Base-by-base conservation (phyloP, 345 rosid species). In the Nephelium lappaceum region DNA sequence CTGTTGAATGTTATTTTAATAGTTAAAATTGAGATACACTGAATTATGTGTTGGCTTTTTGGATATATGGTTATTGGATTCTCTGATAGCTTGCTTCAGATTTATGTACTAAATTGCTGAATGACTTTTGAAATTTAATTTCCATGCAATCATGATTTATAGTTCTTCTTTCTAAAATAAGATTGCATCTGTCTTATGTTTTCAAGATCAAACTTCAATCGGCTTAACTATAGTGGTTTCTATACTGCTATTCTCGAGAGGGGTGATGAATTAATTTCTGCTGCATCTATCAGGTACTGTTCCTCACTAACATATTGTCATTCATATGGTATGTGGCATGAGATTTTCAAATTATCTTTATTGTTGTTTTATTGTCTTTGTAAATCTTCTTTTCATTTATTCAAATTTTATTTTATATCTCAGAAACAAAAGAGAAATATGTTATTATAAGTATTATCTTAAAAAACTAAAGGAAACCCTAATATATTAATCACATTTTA, bases 241-340 rank as follows among this genome's bases (percentile, higher is more conserved):
- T 93, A 91, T 76, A 87, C 96, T 72, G 92, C 86, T 81, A 82
- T 93, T 72, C 81, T 94, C 79, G 98, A 94, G 84, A 93, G 92
- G 81, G 98, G 96, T n/a, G 97, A 94, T 49, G 97, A 94, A 81
- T 89, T 93, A 78, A 90, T 93, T 69, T 91, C 92, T 43, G 89
- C 91, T 39, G 95, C 98, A 74, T 94, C 96, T 80, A 80, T 93
- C 84, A 91, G 97, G 98, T 94, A 82, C 74, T 19, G n/a, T 74
- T 51, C 69, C 53, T 74, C 41, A 69, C 65, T 8, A 65, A 45
- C 27, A 66, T n/a, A 3, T 78, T 62, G 25, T 65, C 76, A 70
- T 72, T 78, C 65, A 11, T 61, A 47, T 10, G 6, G 57, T 68
- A 42, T 39, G 69, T 63, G 45, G 11, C 6, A 31, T 42, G 75